phyloP scores from a whole-genome alignment of 306 rosid genomes.

The Psophocarpus tetragonolobus region DNA sequence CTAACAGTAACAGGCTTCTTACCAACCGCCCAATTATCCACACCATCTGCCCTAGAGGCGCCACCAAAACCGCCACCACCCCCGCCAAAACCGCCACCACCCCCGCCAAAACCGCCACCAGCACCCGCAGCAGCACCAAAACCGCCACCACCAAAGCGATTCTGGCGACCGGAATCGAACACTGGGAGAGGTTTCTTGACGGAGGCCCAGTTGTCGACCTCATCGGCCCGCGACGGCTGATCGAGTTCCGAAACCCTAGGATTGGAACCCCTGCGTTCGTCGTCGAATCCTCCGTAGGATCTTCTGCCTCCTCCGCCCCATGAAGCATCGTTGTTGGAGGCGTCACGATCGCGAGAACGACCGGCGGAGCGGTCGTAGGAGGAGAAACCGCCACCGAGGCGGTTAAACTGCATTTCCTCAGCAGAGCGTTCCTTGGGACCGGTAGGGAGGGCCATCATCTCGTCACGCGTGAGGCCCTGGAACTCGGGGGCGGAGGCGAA shows the following conservation, averaged over 20 bases:
- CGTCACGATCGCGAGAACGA: conserved; percentile 57
- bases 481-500: background rate
- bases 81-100: background rate
- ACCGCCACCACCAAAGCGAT: conserved; percentile 48
- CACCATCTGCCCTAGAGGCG: conserved; percentile 79
- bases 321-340: conserved; percentile 55
- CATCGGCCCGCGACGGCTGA: conserved; percentile 96
- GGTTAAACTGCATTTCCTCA: conserved; percentile 73
- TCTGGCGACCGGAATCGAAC: conserved; percentile 68
- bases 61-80: conserved; percentile 46
- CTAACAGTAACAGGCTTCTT: conserved; percentile 62
- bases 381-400: conserved; percentile 75
- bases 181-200: conserved; percentile 66
- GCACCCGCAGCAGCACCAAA: background rate
- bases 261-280: conserved; percentile 64
- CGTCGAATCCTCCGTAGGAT: conserved; percentile 87
- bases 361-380: conserved; percentile 52
- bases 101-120: background rate
- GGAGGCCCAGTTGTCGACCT: conserved; percentile 85
- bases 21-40: conserved; percentile 73
- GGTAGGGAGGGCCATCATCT: conserved; percentile 83
- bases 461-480: conserved; percentile 64
- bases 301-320: conserved; percentile 88
- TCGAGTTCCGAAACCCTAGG: conserved; percentile 93
- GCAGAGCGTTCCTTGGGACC: conserved; percentile 79